A percentile compares a stretch with the other conserved stretches of the same genome.
Evolutionary conservation across 352 stramenopile genomes (phyloP).

Genomic region (Pythium pectinolyticum): DNA sequence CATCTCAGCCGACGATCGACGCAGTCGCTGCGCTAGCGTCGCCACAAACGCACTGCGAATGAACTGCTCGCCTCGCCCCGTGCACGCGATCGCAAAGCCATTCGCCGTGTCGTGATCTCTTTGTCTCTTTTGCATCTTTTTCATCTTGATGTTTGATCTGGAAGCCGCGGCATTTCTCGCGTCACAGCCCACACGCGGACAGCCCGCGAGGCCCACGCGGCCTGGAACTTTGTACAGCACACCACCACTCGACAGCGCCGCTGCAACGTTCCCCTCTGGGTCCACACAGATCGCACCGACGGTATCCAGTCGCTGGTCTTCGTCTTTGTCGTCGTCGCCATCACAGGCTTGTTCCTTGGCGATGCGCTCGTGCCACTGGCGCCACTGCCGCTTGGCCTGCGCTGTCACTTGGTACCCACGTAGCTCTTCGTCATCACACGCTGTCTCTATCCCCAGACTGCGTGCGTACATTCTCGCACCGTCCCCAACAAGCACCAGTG

Average conservation of each 20-base stretch:
- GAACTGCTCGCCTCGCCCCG: slow-evolving; percentile 71
- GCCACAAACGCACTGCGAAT: slow-evolving; percentile 45
- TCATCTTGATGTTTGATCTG: slow-evolving; percentile 16
- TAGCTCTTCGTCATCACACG: slow-evolving; percentile 23
- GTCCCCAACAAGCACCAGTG: slow-evolving; percentile 57
- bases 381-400: slow-evolving; percentile 35
- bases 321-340: background rate
- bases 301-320: slow-evolving; percentile 44
- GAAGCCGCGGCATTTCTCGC: slow-evolving; percentile 37
- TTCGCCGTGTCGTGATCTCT: slow-evolving; percentile 25
- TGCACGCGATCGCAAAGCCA: slow-evolving; percentile 53
- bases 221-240: slow-evolving; percentile 67
- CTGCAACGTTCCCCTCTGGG: slow-evolving; percentile 46
- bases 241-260: slow-evolving; percentile 64
- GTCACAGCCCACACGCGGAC: slow-evolving; percentile 61
- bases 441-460: slow-evolving; percentile 40
- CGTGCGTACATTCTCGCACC: slow-evolving; percentile 36
- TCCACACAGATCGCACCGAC: slow-evolving; percentile 69
- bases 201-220: slow-evolving; percentile 62
- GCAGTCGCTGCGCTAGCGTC: slow-evolving; percentile 33
- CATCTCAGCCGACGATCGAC: slow-evolving; percentile 24
- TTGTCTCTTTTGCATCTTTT: background rate
- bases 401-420: slow-evolving; percentile 43
- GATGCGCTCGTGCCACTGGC: slow-evolving; percentile 42
- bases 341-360: background rate